Evolutionary conservation across 768 basidiomycete species (phyloP), one percentile per base, ranked within the genome.

Genomic region (Rhizopogon vesiculosus): DNA sequence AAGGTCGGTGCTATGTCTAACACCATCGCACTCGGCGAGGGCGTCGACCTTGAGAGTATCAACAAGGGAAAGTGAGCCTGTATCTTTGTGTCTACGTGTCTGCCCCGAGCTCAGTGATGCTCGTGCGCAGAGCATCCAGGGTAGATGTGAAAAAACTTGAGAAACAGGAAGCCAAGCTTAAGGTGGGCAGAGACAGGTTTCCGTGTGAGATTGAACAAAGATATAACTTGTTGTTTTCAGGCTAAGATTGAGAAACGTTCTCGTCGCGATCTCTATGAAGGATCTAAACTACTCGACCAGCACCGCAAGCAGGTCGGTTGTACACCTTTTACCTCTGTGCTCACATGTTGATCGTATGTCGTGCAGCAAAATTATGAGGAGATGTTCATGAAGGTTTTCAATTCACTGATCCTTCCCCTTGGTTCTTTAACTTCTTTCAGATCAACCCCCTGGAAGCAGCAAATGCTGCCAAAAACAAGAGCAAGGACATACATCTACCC

Each of bases 241-340:
- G 93, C 93, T 29, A 99, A 99, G 72, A 95, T 98, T 61, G 94
- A 98, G 73, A 99, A 98, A 73, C 83, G 97, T n/a, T 78, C 92
- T 2, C 82, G 86, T 54, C 76, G 90, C 61, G 91, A 93, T 73
- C 78, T 97, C 39, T 99, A 97, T 68, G 96, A 98, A 67, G 96
- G 97, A 7, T 95, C 93, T 7, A 98, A 97, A 71, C 76, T 99
- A 33, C 78, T 99, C 53, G 93, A 97, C 65, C 87, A 93, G 61
- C 87, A 91, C 71, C 84, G 87, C 70, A 94, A 93, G 74, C 93
- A 94, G 78, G 90, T 86, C 59, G 53, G 75, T 61, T 41, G 43
- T 45, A 38, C 28, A 40, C 28, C 13, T 35, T 35, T 9, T 22
- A 12, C 40, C 25, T 25, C 5, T 31, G 44, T 15, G 8, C 38